These are phyloP conservation scores for Cadophora sp. DNA, from an alignment of 2,329 filamentous ascomycete genomes.

Conservation along the genomic window DNA sequence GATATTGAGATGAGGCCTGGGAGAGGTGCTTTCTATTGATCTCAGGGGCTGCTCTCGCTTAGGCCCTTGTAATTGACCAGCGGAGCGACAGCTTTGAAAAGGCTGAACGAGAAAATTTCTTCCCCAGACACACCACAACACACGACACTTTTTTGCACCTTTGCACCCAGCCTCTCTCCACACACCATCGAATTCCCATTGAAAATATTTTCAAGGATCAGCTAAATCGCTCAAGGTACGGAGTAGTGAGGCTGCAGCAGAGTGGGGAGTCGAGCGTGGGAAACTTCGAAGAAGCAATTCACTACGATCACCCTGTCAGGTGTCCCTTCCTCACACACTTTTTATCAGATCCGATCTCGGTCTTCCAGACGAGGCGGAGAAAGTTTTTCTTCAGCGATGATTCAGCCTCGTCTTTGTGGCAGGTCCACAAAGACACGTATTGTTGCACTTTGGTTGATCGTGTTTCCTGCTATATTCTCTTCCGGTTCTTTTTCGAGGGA, in stretches of 20 bases:
- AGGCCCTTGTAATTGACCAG: neutral
- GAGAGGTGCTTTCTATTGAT: neutral
- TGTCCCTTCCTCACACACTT: conserved; percentile 1
- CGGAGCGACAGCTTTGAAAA: neutral
- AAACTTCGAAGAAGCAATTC: conserved; percentile 21
- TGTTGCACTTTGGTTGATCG: conserved; percentile 18
- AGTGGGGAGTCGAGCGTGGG: conserved; percentile 16
- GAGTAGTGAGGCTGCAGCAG: conserved; percentile 8
- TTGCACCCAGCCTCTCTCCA: conserved; percentile 15
- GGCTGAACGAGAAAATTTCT: conserved; percentile 7
- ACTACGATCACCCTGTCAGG: conserved; percentile 3
- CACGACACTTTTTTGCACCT: conserved; percentile 23
- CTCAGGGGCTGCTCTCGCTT: conserved; percentile 1
- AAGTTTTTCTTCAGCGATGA: neutral
- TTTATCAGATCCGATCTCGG: conserved; percentile 23
- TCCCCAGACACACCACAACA: neutral
- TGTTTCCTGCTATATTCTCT: neutral
- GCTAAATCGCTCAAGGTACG: conserved; percentile 24
- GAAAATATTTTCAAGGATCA: conserved; percentile 34
- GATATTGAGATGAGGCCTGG: neutral
- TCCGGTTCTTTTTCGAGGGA: conserved; percentile 18
- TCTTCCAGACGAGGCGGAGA: conserved; percentile 16
- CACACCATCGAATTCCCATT: conserved; percentile 24
- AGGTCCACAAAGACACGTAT: conserved; percentile 9
- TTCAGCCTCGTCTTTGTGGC: conserved; percentile 18